Evolutionary conservation across 169 alveolate genomes (phyloP), one percentile per base, ranked within the genome.

Genomic region (Eimeria necatrix): DNA sequence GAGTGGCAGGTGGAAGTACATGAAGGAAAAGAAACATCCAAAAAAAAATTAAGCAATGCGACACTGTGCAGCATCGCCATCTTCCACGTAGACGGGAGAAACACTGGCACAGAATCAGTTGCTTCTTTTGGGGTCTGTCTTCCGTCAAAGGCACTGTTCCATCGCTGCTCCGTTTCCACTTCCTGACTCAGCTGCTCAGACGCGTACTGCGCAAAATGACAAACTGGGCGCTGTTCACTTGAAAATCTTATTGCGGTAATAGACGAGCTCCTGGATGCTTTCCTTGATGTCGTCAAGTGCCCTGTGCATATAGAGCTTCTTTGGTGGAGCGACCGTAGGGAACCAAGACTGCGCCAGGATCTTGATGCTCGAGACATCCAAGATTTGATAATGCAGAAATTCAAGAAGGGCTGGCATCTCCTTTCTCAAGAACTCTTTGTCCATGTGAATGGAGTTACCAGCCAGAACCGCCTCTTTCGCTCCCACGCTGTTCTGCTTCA

Each of bases 261-360:
- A 97, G 49, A 64, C 84, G 41, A 97, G 94, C 85, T 98, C 98
- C 61, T 95, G 96, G 52, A 98, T 98, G 93, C 98, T 97, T 56
- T 96, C 98, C 52, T 84, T 61, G 12, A 98, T 97, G 85, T 98
- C 99, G 78, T 97, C 98, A 10, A 97, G 95, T 41, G 98, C 98
- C 93, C 99, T 92, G 95, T 97, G 99, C 26, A 51, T 59, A 46
- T 86, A 87, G 18, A 4, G 91, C 89, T 95, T 85, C 88, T 96
- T 95, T 20, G 80, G 61, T 0, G 97, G 97, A 1, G 95, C 74
- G 51, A 88, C 68, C 4, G 53, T 32, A 18, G 97, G 97, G 74
- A 88, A 93, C 97, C 97, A 96, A 14, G 97, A 74, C 56, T 83
- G 56, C 49, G 96, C 88, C 9, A 97, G 61, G 59, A 96, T 96